A percentile compares a stretch with the other conserved stretches of the same genome.
Evolutionary conservation across 1,139 yeast species (phyloP).

Genomic region (Lodderomyces pseudojiufengensis): DNA sequence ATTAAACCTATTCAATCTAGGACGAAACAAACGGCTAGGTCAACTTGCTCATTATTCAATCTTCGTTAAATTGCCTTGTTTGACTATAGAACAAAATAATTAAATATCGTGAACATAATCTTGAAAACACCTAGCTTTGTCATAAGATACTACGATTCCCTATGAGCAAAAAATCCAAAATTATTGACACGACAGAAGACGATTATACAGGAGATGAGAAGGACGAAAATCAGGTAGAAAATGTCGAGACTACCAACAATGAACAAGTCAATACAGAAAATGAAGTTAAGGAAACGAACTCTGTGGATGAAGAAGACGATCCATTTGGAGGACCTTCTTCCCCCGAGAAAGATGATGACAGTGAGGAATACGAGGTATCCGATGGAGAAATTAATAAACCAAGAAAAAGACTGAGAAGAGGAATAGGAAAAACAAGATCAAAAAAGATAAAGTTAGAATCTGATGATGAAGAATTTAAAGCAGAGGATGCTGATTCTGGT

Average conservation of each 20-base stretch:
- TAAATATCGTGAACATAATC: no score
- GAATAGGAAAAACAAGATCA: slow-evolving; percentile 10
- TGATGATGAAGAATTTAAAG: slow-evolving; percentile 17
- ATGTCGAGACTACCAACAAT: slow-evolving; percentile 4
- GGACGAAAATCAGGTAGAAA: neutral
- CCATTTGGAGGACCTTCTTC: slow-evolving; percentile 3
- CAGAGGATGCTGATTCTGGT: slow-evolving; percentile 19
- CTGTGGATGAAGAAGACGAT: slow-evolving; percentile 1
- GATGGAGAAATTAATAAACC: slow-evolving; percentile 21
- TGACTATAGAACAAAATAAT: no score
- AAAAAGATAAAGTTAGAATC: slow-evolving; percentile 9
- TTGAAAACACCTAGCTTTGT: no score
- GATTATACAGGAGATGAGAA: no score
- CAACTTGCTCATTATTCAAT: no score
- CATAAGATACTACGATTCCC: no score
- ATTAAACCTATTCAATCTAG: no score
- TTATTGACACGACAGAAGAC: slow-evolving; percentile 1
- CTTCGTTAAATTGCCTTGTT: no score
- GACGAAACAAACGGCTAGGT: no score
- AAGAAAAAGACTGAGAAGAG: slow-evolving; percentile 23
- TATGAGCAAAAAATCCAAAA: slow-evolving; percentile 1
- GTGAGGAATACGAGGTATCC: slow-evolving; percentile 17
- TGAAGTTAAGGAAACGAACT: no score
- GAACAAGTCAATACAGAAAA: neutral
- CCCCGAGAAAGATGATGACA: slow-evolving; percentile 12